These are phyloP conservation scores for Aspergillus egyptiacus DNA, from an alignment of 495 filamentous ascomycete species.

Conservation along the genomic window DNA sequence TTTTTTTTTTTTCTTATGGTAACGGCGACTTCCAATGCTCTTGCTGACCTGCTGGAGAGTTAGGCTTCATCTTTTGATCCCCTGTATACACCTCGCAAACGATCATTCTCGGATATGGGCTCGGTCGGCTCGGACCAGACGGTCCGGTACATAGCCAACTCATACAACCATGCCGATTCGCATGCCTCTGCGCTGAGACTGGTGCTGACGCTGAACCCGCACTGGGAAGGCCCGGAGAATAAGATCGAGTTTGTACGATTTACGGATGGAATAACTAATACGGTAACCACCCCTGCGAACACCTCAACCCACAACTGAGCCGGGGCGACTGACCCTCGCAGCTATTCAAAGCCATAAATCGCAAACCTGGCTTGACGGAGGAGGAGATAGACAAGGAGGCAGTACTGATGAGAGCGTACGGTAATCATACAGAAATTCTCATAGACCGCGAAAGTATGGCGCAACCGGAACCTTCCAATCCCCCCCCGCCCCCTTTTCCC, in stretches of 20 bases:
- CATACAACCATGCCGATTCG: slow-evolving; percentile 69
- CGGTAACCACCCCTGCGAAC: slow-evolving; percentile 42
- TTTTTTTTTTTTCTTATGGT: neutral
- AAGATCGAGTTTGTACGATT: slow-evolving; percentile 85
- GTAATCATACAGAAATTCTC: slow-evolving; percentile 86
- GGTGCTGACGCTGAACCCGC: slow-evolving; percentile 70
- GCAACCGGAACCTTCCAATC: slow-evolving; percentile 17
- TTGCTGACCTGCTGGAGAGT: neutral
- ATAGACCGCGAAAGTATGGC: slow-evolving; percentile 94
- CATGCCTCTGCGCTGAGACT: slow-evolving; percentile 71
- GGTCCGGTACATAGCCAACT: slow-evolving; percentile 58
- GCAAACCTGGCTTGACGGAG: slow-evolving; percentile 65
- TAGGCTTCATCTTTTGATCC: neutral
- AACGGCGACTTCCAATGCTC: no score
- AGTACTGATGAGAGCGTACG: slow-evolving; percentile 88
- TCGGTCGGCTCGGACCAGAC: slow-evolving; percentile 20
- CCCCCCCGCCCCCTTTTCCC: slow-evolving; percentile 5
- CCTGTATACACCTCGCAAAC: neutral
- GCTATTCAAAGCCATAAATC: slow-evolving; percentile 83
- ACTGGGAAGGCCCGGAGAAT: slow-evolving; percentile 71
- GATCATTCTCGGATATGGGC: slow-evolving; percentile 25
- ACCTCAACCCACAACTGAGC: slow-evolving; percentile 2
- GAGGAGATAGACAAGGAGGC: slow-evolving; percentile 80
- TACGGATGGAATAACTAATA: slow-evolving; percentile 98
- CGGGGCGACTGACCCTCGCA: slow-evolving; percentile 31